A percentile compares a stretch with the other conserved stretches of the same genome.
Conservation (phyloP, 2,329 filamentous ascomycete genomes). For the Ascocoryne sarcoides region DNA sequence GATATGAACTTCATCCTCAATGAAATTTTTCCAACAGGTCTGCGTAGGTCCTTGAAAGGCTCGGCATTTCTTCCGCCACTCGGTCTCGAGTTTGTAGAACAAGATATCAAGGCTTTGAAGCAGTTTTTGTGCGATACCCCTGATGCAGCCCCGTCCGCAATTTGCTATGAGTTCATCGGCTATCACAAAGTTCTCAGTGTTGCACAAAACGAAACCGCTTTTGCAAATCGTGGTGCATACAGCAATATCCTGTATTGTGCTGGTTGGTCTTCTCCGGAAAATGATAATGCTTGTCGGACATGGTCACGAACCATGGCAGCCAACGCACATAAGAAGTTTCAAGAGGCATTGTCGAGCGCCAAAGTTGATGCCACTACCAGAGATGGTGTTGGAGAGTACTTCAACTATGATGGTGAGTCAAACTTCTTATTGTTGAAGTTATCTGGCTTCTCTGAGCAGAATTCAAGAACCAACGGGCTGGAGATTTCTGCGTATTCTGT, state of each 20-base stretch:
- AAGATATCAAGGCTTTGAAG: conserved; percentile 23
- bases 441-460: too few species aligned
- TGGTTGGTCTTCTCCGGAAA: conserved; percentile 22
- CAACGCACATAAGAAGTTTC: conserved; percentile 4
- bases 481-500: too few species aligned
- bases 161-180: conserved; percentile 17
- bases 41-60: conserved; percentile 31
- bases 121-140: conserved; percentile 20
- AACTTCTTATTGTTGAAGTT: not conserved
- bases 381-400: conserved; percentile 15
- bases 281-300: conserved; percentile 7
- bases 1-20: conserved; percentile 29
- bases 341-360: conserved; percentile 1
- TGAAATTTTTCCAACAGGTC: conserved; percentile 25
- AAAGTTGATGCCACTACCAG: conserved; percentile 5
- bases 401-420: conserved; percentile 18
- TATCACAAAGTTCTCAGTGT: conserved; percentile 15
- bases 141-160: conserved; percentile 15
- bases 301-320: conserved; percentile 10
- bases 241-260: conserved; percentile 21
- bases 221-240: conserved; percentile 24
- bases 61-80: conserved; percentile 30
- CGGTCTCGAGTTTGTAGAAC: conserved; percentile 17
- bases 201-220: conserved; percentile 18
- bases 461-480: too few species aligned